A percentile compares a stretch with the other conserved stretches of the same genome.
phyloP scores from a whole-genome alignment of 352 stramenopile species.

The Globisporangium lucens region DNA sequence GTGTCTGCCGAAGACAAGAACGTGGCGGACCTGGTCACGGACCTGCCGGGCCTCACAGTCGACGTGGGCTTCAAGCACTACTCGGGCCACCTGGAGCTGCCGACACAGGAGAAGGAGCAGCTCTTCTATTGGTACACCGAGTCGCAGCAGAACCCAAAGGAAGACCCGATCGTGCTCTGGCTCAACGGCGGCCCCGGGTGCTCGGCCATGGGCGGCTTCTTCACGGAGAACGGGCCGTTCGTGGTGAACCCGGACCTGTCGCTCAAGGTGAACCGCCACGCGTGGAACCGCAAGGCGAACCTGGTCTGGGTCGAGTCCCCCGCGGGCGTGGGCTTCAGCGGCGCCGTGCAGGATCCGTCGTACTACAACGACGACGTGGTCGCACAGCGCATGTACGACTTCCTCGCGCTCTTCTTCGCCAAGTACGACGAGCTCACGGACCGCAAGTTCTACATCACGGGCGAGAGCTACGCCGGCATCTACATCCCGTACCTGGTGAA shows the following conservation, averaged over 20 bases:
- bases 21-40: conserved; percentile 46
- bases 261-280: conserved; percentile 64
- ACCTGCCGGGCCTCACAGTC: conserved; percentile 42
- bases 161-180: conserved; percentile 78
- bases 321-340: conserved; percentile 70
- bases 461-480: conserved; percentile 85
- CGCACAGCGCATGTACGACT: conserved; percentile 74
- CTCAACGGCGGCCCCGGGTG: conserved; percentile 78
- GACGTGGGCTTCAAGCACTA: conserved; percentile 70
- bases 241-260: conserved; percentile 51
- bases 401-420: conserved; percentile 62
- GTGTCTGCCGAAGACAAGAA: conserved; percentile 24
- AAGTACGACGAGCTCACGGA: conserved; percentile 70
- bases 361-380: conserved; percentile 85
- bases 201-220: conserved; percentile 67
- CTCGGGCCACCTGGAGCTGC: conserved; percentile 48
- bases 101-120: conserved; percentile 42
- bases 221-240: conserved; percentile 77
- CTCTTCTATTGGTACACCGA: conserved; percentile 86
- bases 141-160: conserved; percentile 45
- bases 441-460: conserved; percentile 81
- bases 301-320: conserved; percentile 79
- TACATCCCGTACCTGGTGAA: conserved; percentile 89
- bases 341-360: conserved; percentile 44
- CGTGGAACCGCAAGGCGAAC: conserved; percentile 79